Evolutionary conservation across 2,329 filamentous ascomycete genomes (phyloP), one percentile per base, ranked within the genome.

Genomic region (Periconia sp.): DNA sequence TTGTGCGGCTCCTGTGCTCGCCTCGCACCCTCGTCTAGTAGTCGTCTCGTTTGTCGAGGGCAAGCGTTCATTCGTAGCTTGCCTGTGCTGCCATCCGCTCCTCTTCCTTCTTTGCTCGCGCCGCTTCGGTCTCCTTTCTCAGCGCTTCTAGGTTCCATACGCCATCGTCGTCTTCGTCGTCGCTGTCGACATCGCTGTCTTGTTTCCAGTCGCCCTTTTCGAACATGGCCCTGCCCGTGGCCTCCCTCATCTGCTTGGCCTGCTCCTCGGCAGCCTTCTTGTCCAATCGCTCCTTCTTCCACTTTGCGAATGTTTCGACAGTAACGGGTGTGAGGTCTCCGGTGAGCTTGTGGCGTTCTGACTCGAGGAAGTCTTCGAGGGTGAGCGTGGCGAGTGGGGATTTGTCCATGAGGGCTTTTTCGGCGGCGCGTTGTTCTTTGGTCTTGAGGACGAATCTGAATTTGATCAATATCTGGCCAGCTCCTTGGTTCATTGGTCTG

Each of bases 231-330:
- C 92, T 85, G 63, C 94, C 94, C 15, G 94, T 99, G 16, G 92
- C 92, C 61, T 99, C 94, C 80, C 95, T 97, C 65, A 91, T 89
- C 73, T 87, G 85, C 66, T 87, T 85, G 34, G 91, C 90, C 73
- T 96, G 86, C 56, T 94, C 88, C 63, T 99, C 94, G 16, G 94
- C 94, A 12, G 86, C 87, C 80, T 96, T 97, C 85, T 99, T 99
- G 72, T 91, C 85, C 57, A 97, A 68, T 31, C 94, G 87, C 39
- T 95, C 88, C 74, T 92, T 86, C 81, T 99, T 99, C 94, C 94
- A 99, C 66, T 94, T 94, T 50, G 90, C 90, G 66, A 99, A 99
- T 1, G 84, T 81, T 67, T 99, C 94, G 2, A 86, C 87, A 1
- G 89, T 99, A 50, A 99, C 95, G 4, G 95, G 95, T 2, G 95